These are phyloP conservation scores for Russula lepida DNA, from an alignment of 768 basidiomycete genomes.

Conservation along the genomic window DNA sequence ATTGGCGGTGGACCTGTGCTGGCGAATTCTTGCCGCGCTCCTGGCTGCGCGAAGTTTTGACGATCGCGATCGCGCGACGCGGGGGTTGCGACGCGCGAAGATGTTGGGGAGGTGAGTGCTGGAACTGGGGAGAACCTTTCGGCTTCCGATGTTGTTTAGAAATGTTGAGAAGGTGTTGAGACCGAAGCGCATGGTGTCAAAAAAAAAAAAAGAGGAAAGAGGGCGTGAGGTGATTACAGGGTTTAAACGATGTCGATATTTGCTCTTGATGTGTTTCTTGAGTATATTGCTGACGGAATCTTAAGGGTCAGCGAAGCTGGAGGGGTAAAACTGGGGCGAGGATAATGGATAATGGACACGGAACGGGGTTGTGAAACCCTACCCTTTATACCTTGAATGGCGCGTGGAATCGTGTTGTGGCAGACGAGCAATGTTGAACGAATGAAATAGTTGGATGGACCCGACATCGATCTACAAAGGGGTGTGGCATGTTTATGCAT, in stretches of 20 bases:
- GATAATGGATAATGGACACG: not conserved
- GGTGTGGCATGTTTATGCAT: no score
- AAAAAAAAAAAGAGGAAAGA: not conserved
- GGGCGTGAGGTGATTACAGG: not conserved
- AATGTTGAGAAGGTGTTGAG: not conserved
- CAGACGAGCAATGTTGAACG: not conserved
- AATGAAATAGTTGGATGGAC: not conserved
- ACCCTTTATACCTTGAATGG: not conserved
- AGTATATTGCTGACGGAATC: not conserved
- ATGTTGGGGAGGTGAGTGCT: slow-evolving; percentile 11
- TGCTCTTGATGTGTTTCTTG: not conserved
- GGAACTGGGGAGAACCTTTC: slow-evolving; percentile 2
- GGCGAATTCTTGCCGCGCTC: not conserved
- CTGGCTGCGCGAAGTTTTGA: slow-evolving; percentile 7
- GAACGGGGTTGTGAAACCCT: not conserved
- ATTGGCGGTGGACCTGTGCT: not conserved
- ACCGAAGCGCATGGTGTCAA: not conserved
- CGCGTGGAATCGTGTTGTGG: not conserved
- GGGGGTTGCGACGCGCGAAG: slow-evolving; percentile 4
- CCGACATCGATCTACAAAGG: no score
- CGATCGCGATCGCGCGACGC: not conserved
- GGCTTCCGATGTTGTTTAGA: slow-evolving; percentile 1
- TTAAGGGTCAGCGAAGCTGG: not conserved
- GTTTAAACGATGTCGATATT: not conserved
- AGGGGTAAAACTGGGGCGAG: not conserved